Evolutionary conservation across 257 asterid species (phyloP).

Genomic region (Primulina eburnea): DNA sequence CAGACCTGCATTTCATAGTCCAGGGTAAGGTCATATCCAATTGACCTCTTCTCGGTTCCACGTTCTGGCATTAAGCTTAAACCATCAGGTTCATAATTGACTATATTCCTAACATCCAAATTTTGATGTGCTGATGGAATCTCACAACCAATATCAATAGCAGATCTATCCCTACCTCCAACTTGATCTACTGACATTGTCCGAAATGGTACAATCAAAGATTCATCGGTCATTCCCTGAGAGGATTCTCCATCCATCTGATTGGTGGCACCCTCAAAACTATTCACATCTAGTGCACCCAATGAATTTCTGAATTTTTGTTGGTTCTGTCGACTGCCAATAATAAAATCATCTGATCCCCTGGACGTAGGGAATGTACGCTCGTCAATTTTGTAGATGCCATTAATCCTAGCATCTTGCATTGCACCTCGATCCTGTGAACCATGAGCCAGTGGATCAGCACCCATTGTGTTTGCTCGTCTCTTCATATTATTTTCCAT

Average conservation of each 20-base stretch:
- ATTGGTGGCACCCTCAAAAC: constrained; percentile 36
- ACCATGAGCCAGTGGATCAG: constrained; percentile 53
- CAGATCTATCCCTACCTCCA: constrained; percentile 51
- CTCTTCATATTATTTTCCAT: constrained; percentile 59
- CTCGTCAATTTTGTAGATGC: constrained; percentile 33
- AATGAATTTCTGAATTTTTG: constrained; percentile 42
- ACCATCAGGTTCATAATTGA: constrained; percentile 74
- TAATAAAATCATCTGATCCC: constrained; percentile 55
- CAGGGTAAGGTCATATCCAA: constrained; percentile 58
- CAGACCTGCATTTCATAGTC: constrained; percentile 82
- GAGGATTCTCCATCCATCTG: constrained; percentile 47
- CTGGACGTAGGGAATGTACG: constrained; percentile 35
- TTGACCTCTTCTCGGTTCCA: constrained; percentile 51
- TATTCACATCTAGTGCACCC: constrained; percentile 48
- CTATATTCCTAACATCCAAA: constrained; percentile 41
- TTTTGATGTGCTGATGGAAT: constrained; percentile 49
- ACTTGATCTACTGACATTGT: constrained; percentile 58
- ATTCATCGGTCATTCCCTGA: constrained; percentile 60
- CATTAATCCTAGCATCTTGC: constrained; percentile 43
- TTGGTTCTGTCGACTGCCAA: constrained; percentile 41
- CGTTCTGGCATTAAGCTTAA: constrained; percentile 82
- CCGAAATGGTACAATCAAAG: constrained; percentile 74
- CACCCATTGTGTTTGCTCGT: constrained; percentile 35
- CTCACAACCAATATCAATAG: constrained; percentile 74
- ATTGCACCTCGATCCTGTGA: constrained; percentile 38